Evolutionary conservation across 192 early-diverging fungal genomes (phyloP).

Genomic region (Cladochytrium replicatum): DNA sequence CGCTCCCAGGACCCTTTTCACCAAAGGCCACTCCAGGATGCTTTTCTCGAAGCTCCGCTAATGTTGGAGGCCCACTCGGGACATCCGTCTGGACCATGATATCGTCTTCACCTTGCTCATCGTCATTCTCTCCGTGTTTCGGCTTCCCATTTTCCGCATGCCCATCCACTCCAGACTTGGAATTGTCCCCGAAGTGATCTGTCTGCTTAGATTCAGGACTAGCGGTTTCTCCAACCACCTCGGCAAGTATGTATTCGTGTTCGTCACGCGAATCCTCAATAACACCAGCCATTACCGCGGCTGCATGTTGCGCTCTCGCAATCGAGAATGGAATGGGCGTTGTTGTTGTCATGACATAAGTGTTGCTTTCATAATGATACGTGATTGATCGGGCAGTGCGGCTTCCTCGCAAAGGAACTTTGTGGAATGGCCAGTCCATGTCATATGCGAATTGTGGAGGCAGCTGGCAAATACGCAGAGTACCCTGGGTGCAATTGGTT

Average conservation of each 20-base stretch:
- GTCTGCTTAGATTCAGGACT: constrained; percentile 1
- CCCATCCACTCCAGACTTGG: constrained; percentile 16
- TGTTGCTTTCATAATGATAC: constrained; percentile 75
- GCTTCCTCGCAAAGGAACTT: constrained; percentile 52
- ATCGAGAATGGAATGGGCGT: constrained; percentile 53
- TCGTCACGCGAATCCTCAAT: constrained; percentile 67
- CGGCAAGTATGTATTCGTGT: no score
- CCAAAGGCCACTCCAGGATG: constrained; percentile 6
- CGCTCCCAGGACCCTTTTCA: constrained; percentile 1
- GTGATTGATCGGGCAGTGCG: constrained; percentile 64
- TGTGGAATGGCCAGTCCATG: constrained; percentile 63
- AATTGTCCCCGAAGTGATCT: neutral
- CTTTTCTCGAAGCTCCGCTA: no score
- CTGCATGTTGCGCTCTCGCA: constrained; percentile 47
- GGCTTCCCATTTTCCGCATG: constrained; percentile 14
- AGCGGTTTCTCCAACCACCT: no score
- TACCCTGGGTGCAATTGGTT: constrained; percentile 34
- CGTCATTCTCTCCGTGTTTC: constrained; percentile 14
- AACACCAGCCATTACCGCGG: constrained; percentile 41
- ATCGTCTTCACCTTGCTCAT: constrained; percentile 34
- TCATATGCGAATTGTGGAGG: constrained; percentile 63
- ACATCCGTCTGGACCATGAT: no score
- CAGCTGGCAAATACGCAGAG: constrained; percentile 53
- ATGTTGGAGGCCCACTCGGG: no score
- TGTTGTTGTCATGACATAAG: constrained; percentile 70